Conservation (phyloP, 1,139 yeast genomes). For the Saccharomyces hybrid region DNA sequence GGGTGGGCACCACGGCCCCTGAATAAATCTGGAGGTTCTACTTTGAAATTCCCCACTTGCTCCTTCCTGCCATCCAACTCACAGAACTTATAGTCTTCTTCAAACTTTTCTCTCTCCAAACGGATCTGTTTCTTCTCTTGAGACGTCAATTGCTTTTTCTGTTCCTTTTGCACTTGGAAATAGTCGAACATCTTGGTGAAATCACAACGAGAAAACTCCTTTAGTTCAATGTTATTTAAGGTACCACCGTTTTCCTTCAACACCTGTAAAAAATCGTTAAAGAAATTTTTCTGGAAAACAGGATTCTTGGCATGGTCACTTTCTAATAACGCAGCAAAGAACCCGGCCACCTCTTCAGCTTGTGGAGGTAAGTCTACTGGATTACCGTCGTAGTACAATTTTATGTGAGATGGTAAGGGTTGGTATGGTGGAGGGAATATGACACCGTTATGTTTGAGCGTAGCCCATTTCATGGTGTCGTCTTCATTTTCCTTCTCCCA, state of each 20-base stretch:
- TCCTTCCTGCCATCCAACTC: conserved; percentile 80
- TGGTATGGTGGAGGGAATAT: conserved; percentile 88
- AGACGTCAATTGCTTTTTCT: conserved; percentile 56
- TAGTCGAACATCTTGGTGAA: conserved; percentile 66
- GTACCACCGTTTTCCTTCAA: conserved; percentile 65
- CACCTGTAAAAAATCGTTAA: conserved; percentile 65
- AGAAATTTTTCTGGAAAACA: conserved; percentile 78
- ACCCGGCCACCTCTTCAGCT: conserved; percentile 97
- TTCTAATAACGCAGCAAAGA: conserved; percentile 80
- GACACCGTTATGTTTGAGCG: conserved; percentile 83
- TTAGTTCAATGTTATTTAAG: conserved; percentile 40
- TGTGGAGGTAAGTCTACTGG: conserved; percentile 65
- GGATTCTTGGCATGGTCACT: conserved; percentile 87
- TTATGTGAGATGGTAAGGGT: conserved; percentile 74
- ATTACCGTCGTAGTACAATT: conserved; percentile 64
- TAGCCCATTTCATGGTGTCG: conserved; percentile 76
- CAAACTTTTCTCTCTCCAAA: conserved; percentile 63
- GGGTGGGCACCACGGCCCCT: conserved; percentile 98
- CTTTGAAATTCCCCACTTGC: conserved; percentile 85
- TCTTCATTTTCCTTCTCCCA: conserved; percentile 63
- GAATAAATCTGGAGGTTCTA: conserved; percentile 94
- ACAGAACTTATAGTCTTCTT: conserved; percentile 79
- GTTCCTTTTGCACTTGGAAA: conserved; percentile 64
- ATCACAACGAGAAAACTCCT: conserved; percentile 63
- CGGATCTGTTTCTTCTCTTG: conserved; percentile 70